A percentile compares a stretch with the other conserved stretches of the same genome.
These are phyloP conservation scores for Dendrobium nobile DNA, from an alignment of 106 monocot species.

Conservation along the genomic window DNA sequence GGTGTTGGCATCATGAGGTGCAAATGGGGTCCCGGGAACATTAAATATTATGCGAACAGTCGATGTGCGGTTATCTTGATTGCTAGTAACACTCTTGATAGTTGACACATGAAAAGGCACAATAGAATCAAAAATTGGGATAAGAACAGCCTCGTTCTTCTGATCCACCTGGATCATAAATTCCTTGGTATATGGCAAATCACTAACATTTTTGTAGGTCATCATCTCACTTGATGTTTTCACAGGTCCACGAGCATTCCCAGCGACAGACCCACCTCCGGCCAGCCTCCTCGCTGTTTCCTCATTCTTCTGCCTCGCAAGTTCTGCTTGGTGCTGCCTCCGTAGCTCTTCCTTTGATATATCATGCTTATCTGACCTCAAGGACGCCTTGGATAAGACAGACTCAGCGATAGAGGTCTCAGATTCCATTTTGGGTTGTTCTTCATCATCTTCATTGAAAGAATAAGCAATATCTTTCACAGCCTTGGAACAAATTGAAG, in stretches of 20 bases:
- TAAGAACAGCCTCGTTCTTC: conserved; percentile 78
- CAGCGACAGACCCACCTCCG: conserved; percentile 49
- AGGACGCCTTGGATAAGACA: conserved; percentile 55
- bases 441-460: conserved; percentile 70
- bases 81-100: conserved; percentile 77
- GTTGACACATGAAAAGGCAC: conserved; percentile 90
- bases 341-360: conserved; percentile 86
- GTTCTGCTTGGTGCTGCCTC: conserved; percentile 89
- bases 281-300: conserved; percentile 43
- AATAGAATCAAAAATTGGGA: conserved; percentile 86
- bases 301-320: conserved; percentile 89
- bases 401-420: conserved; percentile 17
- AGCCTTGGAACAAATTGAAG: conserved; percentile 62
- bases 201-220: conserved; percentile 83
- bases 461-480: conserved; percentile 75
- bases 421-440: conserved; percentile 16
- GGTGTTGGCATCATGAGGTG: conserved; percentile 65
- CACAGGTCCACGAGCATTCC: conserved; percentile 39
- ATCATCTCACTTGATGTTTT: conserved; percentile 56
- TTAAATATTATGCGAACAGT: conserved; percentile 88
- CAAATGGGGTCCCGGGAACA: conserved; percentile 87
- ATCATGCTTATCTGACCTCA: conserved; percentile 82
- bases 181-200: conserved; percentile 57
- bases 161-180: conserved; percentile 73
- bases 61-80: conserved; percentile 82